phyloP scores from a whole-genome alignment of 2,329 filamentous ascomycete species.

The Ustulina deusta region DNA sequence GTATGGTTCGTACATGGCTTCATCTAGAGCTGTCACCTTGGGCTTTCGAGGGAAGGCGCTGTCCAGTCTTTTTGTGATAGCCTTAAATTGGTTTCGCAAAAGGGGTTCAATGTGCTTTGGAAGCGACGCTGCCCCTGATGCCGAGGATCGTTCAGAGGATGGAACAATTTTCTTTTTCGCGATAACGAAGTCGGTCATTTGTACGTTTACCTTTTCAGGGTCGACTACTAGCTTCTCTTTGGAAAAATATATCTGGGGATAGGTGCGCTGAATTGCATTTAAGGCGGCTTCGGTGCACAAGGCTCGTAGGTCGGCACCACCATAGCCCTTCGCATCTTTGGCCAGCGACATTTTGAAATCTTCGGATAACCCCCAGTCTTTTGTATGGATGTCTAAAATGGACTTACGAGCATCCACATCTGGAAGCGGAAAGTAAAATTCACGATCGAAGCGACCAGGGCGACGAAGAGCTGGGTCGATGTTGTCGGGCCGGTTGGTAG shows the following conservation, averaged over 20 bases:
- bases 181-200: constrained; percentile 96
- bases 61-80: constrained; percentile 77
- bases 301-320: constrained; percentile 92
- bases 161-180: constrained; percentile 97
- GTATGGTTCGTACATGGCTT: constrained; percentile 91
- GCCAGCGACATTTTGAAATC: constrained; percentile 86
- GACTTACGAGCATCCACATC: constrained; percentile 82
- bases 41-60: constrained; percentile 86
- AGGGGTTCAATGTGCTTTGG: constrained; percentile 85
- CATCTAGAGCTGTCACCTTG: constrained; percentile 88
- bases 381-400: constrained; percentile 95
- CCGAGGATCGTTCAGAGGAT: constrained; percentile 90
- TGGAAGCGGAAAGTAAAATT: constrained; percentile 97
- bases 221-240: constrained; percentile 91
- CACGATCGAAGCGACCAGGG: constrained; percentile 93
- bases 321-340: constrained; percentile 93
- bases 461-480: constrained; percentile 95
- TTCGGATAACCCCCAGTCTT: constrained; percentile 86
- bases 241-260: constrained; percentile 94
- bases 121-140: constrained; percentile 84
- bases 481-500: constrained; percentile 97
- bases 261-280: constrained; percentile 94
- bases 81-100: constrained; percentile 75
- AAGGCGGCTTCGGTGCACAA: constrained; percentile 95
- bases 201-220: constrained; percentile 83